Evolutionary conservation across 306 rosid genomes (phyloP).

Genomic region (Castanospermum australe): DNA sequence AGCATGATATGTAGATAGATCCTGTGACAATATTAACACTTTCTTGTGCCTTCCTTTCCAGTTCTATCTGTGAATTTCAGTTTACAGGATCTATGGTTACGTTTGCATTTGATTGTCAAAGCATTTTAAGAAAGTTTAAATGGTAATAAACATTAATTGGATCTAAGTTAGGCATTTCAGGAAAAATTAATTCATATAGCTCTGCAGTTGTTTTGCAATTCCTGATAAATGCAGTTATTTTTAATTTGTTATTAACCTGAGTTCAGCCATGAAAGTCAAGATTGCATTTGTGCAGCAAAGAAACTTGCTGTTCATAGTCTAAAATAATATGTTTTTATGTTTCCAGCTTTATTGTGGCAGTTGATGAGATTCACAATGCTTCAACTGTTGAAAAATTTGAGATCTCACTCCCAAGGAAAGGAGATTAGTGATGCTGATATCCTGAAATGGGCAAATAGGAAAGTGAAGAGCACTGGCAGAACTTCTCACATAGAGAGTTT

Average conservation of each 20-base stretch:
- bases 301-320: background rate
- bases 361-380: constrained; percentile 91
- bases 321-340: constrained; percentile 21
- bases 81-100: background rate
- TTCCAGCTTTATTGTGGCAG: constrained; percentile 93
- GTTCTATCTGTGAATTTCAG: background rate
- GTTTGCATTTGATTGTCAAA: background rate
- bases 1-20: background rate
- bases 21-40: background rate
- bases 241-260: background rate
- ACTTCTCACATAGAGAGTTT: constrained; percentile 78
- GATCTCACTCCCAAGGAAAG: constrained; percentile 87
- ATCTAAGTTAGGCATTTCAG: background rate
- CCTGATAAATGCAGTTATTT: background rate
- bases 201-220: background rate
- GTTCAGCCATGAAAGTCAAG: background rate
- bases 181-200: background rate
- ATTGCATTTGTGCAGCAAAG: background rate
- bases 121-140: background rate
- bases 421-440: constrained; percentile 87
- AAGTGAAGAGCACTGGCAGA: constrained; percentile 80
- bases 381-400: constrained; percentile 80
- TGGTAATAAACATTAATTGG: background rate
- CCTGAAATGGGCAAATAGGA: constrained; percentile 80
- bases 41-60: background rate